Base-by-base conservation (phyloP, 208 protist genomes). In the Acanthamoeba castellanii region DNA sequence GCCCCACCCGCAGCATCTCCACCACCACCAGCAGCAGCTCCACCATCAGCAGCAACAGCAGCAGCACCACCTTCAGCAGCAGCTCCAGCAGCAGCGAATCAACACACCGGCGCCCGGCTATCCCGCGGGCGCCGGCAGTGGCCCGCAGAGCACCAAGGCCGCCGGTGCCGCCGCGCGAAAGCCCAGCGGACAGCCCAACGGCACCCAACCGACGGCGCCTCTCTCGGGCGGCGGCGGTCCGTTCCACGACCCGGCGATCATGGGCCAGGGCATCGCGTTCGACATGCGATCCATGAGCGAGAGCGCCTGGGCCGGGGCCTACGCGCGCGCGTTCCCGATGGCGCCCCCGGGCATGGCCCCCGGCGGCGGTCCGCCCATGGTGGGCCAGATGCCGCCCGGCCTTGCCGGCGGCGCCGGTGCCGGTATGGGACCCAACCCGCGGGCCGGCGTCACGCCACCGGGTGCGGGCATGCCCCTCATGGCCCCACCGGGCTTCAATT, bases 241-340 rank as follows among this genome's bases (percentile, higher is more conserved):
- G 30, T 88, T 88, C 55, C 45, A 64, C 42, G 81, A 88, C 30
- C 81, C 81, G 42, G 81, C 81, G 27, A 88, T 88, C 25, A 88
- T 88, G 81, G 81, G 81, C 25, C 81, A 88, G 30, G 81, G 81
- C 81, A 16, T 88, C 42, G 81, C 50, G 18, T 66, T 88, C 55
- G 81, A 55, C 42, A 64, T 88, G 81, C 25, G 68, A 5, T 34
- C 68, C 9, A 76, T 76, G 68, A 76, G 27, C 68, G 68, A 76
- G 68, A 45, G 68, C 30, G 68, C 32, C 8, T 76, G 68, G 68
- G 68, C 32, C 30, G 68, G 68, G 8, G 68, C 68, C 68, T 76
- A 76, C 68, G 68, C 68, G 32, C 68, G 68, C 0, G 68, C 68
- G 20, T 76, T 76, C 68, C 68, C 68, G 13, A 76, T 76, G 68